Evolutionary conservation across 768 basidiomycete genomes (phyloP).

Genomic region (Mycena olivaceomarginata): DNA sequence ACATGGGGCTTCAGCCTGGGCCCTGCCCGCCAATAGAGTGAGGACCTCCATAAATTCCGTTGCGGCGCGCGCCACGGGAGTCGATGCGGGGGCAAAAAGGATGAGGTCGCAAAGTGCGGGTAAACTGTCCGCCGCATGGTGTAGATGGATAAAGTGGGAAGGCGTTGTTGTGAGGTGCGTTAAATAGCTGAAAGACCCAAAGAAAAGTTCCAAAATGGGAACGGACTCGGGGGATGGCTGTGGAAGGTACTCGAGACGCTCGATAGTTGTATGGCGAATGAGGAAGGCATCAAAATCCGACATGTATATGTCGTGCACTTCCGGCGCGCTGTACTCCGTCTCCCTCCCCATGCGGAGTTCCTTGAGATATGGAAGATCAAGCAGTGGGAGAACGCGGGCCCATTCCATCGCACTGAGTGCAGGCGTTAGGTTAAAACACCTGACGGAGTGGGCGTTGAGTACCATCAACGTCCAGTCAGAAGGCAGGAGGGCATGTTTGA

Average conservation of each 20-base stretch:
- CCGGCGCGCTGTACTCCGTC: not conserved
- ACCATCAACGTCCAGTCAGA: constrained; percentile 21
- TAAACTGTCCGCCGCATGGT: not conserved
- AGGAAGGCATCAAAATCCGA: constrained; percentile 31
- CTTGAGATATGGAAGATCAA: constrained; percentile 3
- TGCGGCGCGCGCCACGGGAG: not conserved
- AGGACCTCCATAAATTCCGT: constrained; percentile 3
- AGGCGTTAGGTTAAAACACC: not conserved
- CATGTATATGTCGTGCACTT: constrained; percentile 7
- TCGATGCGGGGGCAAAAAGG: constrained; percentile 7
- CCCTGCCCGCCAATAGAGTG: not conserved
- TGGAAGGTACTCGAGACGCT: constrained; percentile 25
- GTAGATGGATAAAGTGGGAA: constrained; percentile 25
- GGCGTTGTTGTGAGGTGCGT: constrained; percentile 35
- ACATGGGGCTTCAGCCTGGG: no score
- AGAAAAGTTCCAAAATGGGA: not conserved
- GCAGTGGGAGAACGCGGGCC: constrained; percentile 9
- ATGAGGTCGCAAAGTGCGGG: not conserved
- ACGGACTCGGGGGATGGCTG: not conserved
- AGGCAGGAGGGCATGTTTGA: not conserved
- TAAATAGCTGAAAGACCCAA: not conserved
- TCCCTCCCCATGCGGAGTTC: constrained; percentile 14
- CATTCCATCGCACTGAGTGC: constrained; percentile 11
- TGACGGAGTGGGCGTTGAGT: not conserved
- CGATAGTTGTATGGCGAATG: constrained; percentile 24